A percentile compares a stretch with the other conserved stretches of the same genome.
phyloP scores from a whole-genome alignment of 768 basidiomycete species.

The Collybia sp. region DNA sequence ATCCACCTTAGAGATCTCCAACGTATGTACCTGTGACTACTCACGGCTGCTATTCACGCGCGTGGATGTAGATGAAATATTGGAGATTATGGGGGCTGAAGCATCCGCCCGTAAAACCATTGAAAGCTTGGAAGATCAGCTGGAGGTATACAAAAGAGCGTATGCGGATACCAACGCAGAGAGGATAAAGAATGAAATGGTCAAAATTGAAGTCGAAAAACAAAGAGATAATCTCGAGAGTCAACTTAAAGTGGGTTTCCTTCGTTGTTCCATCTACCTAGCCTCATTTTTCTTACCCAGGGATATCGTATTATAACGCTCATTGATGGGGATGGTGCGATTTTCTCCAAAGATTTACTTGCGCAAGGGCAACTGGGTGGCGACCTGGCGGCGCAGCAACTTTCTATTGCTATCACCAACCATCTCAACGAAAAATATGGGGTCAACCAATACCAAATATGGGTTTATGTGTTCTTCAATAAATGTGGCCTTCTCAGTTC shows the following conservation, averaged over 20 bases:
- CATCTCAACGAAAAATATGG: slow-evolving; percentile 29
- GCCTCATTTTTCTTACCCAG: slow-evolving; percentile 14
- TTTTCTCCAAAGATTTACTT: slow-evolving; percentile 53
- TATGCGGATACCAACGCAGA: slow-evolving; percentile 33
- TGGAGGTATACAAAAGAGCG: slow-evolving; percentile 37
- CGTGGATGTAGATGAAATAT: slow-evolving; percentile 30
- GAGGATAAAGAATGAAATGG: slow-evolving; percentile 23
- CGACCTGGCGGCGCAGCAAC: slow-evolving; percentile 43
- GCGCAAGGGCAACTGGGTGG: slow-evolving; percentile 54
- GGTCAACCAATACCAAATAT: slow-evolving; percentile 44
- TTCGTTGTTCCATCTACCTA: background rate
- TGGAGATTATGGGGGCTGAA: slow-evolving; percentile 28
- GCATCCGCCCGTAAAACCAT: slow-evolving; percentile 22
- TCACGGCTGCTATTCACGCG: no score
- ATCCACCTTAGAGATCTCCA: no score
- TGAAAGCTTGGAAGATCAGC: slow-evolving; percentile 32
- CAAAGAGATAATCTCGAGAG: slow-evolving; percentile 33
- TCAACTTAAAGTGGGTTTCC: slow-evolving; percentile 30
- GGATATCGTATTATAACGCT: slow-evolving; percentile 46
- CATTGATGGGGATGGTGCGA: slow-evolving; percentile 63
- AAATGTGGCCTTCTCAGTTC: slow-evolving; percentile 55
- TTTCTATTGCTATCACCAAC: slow-evolving; percentile 35
- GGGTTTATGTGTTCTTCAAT: slow-evolving; percentile 61
- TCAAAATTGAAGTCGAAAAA: slow-evolving; percentile 29
- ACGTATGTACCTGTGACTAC: no score